A percentile compares a stretch with the other conserved stretches of the same genome.
Conservation (phyloP, 2,329 filamentous ascomycete genomes). For the Salinomyces thailandicus region DNA sequence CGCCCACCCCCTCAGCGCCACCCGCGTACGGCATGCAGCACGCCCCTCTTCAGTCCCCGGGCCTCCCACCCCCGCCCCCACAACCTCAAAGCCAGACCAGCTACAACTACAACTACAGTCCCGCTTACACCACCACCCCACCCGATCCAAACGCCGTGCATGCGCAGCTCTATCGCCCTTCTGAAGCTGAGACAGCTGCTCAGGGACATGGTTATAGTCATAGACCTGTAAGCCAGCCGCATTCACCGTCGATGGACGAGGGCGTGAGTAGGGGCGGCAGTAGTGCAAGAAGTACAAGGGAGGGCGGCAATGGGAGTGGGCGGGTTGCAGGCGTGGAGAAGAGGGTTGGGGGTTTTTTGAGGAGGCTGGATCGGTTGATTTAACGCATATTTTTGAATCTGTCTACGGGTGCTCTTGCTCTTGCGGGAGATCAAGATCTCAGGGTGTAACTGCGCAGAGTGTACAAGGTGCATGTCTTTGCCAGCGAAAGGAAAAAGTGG, state of each 20-base stretch:
- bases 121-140: constrained; percentile 16
- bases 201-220: no score
- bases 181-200: constrained; percentile 49
- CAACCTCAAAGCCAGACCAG: constrained; percentile 34
- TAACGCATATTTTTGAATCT: constrained; percentile 1
- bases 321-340: constrained; percentile 57
- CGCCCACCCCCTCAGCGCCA: constrained; percentile 25
- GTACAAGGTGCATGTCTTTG: no score
- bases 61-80: constrained; percentile 25
- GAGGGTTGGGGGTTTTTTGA: constrained; percentile 60
- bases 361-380: constrained; percentile 55
- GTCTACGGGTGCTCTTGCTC: no score
- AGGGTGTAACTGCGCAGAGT: no score
- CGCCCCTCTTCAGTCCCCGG: constrained; percentile 30
- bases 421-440: no score
- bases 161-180: constrained; percentile 59
- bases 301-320: constrained; percentile 26
- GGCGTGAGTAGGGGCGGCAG: no score
- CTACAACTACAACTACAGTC: constrained; percentile 46
- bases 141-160: constrained; percentile 40
- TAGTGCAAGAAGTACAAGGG: no score
- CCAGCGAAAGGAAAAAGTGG: no score
- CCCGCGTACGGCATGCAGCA: constrained; percentile 26
- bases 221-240: no score
- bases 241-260: no score